These are phyloP conservation scores for Magnaporthiopsis incrustans DNA, from an alignment of 2,329 filamentous ascomycete genomes.

Conservation along the genomic window DNA sequence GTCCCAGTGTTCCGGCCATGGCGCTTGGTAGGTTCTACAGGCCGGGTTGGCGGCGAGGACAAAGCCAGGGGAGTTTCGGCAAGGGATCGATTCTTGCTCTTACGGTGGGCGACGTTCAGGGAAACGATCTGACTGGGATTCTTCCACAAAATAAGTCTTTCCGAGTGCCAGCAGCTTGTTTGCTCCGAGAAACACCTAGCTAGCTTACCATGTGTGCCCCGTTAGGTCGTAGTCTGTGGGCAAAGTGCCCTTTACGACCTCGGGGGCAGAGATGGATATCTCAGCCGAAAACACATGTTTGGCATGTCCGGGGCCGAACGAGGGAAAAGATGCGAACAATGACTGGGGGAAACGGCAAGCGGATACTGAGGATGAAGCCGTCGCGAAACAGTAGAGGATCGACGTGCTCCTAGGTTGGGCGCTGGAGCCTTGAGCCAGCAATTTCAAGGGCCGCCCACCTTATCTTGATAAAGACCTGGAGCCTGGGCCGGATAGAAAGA, in stretches of 20 bases:
- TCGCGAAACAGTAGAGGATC: neutral
- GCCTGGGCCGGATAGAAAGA: neutral
- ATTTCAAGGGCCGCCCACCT: neutral
- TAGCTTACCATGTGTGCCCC: neutral
- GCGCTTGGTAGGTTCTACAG: neutral
- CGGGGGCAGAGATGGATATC: neutral
- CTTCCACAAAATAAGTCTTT: neutral
- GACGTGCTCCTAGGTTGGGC: neutral
- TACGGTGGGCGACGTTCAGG: neutral
- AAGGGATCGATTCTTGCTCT: neutral
- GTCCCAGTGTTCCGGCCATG: neutral
- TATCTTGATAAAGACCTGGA: neutral
- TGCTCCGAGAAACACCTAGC: neutral
- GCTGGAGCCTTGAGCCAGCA: neutral
- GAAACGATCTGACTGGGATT: neutral
- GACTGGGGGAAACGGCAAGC: neutral
- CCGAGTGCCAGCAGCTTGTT: neutral
- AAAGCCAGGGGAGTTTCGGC: neutral
- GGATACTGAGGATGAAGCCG: neutral
- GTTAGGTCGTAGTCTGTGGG: neutral
- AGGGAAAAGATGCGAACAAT: neutral
- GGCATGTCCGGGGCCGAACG: too few species aligned
- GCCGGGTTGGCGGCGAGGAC: too few species aligned
- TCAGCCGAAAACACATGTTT: neutral
- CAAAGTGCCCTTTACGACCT: neutral